Conservation (phyloP, 208 protist genomes). For the Crithidia sp. region DNA sequence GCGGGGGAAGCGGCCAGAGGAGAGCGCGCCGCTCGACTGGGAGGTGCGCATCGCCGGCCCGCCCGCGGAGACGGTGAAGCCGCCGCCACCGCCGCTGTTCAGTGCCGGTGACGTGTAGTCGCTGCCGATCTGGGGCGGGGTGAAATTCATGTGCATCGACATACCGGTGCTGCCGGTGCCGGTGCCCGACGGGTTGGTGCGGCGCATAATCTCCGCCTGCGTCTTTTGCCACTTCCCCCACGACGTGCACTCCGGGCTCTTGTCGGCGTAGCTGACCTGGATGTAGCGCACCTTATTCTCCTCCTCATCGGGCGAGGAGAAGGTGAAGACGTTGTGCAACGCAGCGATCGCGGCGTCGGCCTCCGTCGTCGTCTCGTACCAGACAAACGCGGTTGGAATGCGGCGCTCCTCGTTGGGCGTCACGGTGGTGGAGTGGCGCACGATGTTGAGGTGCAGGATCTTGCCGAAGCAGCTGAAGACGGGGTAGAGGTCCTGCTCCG, state of each 20-base stretch:
- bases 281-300: conserved; percentile 65
- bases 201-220: conserved; percentile 45
- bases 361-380: conserved; percentile 64
- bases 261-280: conserved; percentile 74
- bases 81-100: conserved; percentile 11
- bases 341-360: conserved; percentile 73
- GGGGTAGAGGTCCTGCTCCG: conserved; percentile 63
- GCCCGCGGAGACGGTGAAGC: conserved; percentile 23
- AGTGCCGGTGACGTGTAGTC: conserved; percentile 13
- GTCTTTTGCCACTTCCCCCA: conserved; percentile 55
- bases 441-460: conserved; percentile 67
- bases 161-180: conserved; percentile 28
- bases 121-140: conserved; percentile 4
- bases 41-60: conserved; percentile 21
- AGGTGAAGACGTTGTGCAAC: conserved; percentile 71
- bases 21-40: conserved; percentile 29
- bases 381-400: conserved; percentile 69
- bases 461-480: conserved; percentile 65
- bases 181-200: conserved; percentile 30
- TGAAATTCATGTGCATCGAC: conserved; percentile 10
- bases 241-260: conserved; percentile 49
- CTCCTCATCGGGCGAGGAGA: conserved; percentile 54
- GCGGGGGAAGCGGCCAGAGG: conserved; percentile 20
- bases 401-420: conserved; percentile 61
- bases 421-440: conserved; percentile 65